phyloP scores from a whole-genome alignment of 371 early-diverging fungal species.

The Phascolomyces articulosus region DNA sequence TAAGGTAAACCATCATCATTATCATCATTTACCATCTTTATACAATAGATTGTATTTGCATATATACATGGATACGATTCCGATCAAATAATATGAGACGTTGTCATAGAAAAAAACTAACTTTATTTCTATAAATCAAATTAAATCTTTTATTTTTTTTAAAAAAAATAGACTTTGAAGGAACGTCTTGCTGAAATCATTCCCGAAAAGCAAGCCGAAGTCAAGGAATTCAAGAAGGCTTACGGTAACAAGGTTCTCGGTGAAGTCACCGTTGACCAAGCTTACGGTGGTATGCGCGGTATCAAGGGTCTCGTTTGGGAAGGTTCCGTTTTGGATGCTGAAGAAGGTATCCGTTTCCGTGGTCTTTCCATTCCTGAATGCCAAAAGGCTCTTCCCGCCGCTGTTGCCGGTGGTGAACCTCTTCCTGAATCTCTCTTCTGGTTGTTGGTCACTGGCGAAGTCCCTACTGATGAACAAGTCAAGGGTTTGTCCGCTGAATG shows the following conservation, averaged over 20 bases:
- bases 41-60: neutral
- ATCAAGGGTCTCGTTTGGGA: conserved; percentile 99
- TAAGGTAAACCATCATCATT: conserved; percentile 42
- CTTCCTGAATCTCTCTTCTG: conserved; percentile 98
- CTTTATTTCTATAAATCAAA: too few species aligned
- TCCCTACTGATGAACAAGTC: conserved; percentile 95
- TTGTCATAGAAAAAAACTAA: too few species aligned
- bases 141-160: too few species aligned
- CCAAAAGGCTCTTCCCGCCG: conserved; percentile 88
- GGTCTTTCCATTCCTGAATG: conserved; percentile 96
- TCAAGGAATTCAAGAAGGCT: conserved; percentile 91
- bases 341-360: conserved; percentile 99
- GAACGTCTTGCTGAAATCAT: conserved; percentile 91
- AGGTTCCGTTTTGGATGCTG: conserved; percentile 95
- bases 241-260: conserved; percentile 91
- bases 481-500: conserved; percentile 92
- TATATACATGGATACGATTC: too few species aligned
- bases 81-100: too few species aligned
- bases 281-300: conserved; percentile 98
- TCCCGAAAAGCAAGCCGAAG: conserved; percentile 93
- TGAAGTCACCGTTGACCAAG: conserved; percentile 96
- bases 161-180: conserved; percentile 72
- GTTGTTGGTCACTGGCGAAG: conserved; percentile 97
- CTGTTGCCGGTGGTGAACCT: conserved; percentile 89
- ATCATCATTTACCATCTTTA: neutral